A percentile compares a stretch with the other conserved stretches of the same genome.
phyloP scores from a whole-genome alignment of 495 filamentous ascomycete genomes.

The Hypoxylon perforatum region DNA sequence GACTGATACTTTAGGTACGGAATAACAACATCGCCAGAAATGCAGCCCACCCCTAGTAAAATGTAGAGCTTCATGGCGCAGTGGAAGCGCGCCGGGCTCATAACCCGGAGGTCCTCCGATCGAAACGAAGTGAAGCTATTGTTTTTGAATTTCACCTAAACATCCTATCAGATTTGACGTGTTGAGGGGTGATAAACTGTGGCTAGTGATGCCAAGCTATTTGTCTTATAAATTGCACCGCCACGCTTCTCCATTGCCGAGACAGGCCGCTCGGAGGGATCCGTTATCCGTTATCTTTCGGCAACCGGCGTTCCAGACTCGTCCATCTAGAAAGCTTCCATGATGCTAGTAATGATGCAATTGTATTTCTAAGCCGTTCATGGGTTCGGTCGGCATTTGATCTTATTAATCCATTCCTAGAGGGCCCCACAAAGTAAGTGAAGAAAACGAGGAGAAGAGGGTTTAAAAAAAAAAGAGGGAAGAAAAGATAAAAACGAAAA shows the following conservation, averaged over 20 bases:
- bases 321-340: conserved; percentile 10
- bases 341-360: conserved; percentile 32
- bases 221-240: conserved; percentile 5
- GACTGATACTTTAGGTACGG: too few relatives aligned
- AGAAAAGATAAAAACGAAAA: background rate
- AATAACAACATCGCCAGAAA: too few relatives aligned
- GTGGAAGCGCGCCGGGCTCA: background rate
- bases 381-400: conserved; percentile 40
- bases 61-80: background rate
- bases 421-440: conserved; percentile 28
- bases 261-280: conserved; percentile 29
- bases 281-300: conserved; percentile 8
- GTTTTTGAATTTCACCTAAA: too few relatives aligned
- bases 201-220: background rate
- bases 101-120: background rate
- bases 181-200: too few relatives aligned
- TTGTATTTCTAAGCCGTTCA: conserved; percentile 43
- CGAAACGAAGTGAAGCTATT: background rate
- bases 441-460: conserved; percentile 11
- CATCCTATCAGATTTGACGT: too few relatives aligned
- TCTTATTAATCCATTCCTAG: conserved; percentile 34
- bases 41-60: too few relatives aligned
- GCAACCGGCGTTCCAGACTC: background rate
- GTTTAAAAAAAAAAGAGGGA: conserved; percentile 2
- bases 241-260: conserved; percentile 36